Evolutionary conservation across 371 early-diverging fungal species (phyloP), one percentile per base, ranked within the genome.

Genomic region (Syncephalastrum monosporum): DNA sequence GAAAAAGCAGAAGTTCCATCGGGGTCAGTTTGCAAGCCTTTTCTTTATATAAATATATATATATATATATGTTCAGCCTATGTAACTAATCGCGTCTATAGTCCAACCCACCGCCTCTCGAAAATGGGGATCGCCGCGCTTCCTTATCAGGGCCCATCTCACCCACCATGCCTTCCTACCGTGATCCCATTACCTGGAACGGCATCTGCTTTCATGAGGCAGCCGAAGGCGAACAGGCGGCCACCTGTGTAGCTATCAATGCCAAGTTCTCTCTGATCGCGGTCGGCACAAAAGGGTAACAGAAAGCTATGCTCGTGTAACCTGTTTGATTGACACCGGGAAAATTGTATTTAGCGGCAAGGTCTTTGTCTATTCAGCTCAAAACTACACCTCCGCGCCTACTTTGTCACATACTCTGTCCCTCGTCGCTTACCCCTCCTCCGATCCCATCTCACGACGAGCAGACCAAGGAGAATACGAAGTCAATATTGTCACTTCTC

Each of bases 181-280:
- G 60, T 55, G 64, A 65, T 41, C 56, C 61, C 12, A 63, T 66
- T 12, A 53, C 64, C n/a, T 79, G 80, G 80, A 38, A 48, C 2
- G 80, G 77, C 3, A 53, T 54, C 4, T 74, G 75, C 48, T 79
- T 79, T 50, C 77, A 79, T 58, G 59, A 54, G 5, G 52, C 33
- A 7, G 23, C 49, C 12, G 38, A 51, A 5, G 21, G 24, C 1
- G 53, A 43, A 6, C 47, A 68, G 10, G 63, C 51, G 42, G 77
- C 80, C 13, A 75, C 72, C 3, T 59, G 61, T 33, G 62, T 76
- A n/a, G 65, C 77, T 13, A 59, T 79, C 38, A 79, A 79, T 60
- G 57, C 75, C 0, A 72, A 67, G 27, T 76, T 79, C 47, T 79
- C 80, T 2, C 55, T 76, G 14, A 65, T 79, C 49, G 74, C 80